Evolutionary conservation across 768 basidiomycete genomes (phyloP), one percentile per base, ranked within the genome.

Genomic region (Tephrocybe sp.): DNA sequence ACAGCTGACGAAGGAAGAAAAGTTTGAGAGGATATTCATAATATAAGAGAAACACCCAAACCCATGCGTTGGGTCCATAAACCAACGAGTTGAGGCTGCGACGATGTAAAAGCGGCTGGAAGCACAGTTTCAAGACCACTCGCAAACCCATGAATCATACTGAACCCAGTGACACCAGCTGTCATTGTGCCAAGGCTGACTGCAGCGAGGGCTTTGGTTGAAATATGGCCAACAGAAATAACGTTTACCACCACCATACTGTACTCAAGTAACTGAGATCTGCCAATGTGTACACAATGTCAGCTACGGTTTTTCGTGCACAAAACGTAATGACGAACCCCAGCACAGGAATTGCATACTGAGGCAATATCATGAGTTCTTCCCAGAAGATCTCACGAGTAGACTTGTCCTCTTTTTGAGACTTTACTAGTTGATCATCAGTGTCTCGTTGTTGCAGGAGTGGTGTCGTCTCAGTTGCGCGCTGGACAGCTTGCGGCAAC

Each of bases 51-150:
- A 38, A 38, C 18, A 8, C 18, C 6, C 42, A 36, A 23, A 75
- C 50, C 64, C 80, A 83, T 83, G 53, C 86, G 69, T 57, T 85
- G 83, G n/a, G 81, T 64, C 86, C 86, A 88, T 10, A 87, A 64
- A 16, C 85, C 86, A 4, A 49, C 36, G 13, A 50, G 19, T 23
- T 50, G 25, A 2, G 42, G 49, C 8, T 44, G 24, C 3, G 49
- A 85, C 1, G 84, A 85, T 4, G 88, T 86, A 83, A 79, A 90
- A 15, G 88, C 86, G 31, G 84, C 77, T 0, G 88, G 88, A 22
- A 88, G 76, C 47, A 90, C 76, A 0, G 86, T 86, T 62, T 90
- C 88, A 11, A 90, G 73, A 4, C 83, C 75, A 21, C 81, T 79
- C 4, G 75, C 70, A 30, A 87, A 72, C 16, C 84, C 83, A 39